Evolutionary conservation across 169 alveolate genomes (phyloP), one percentile per base, ranked within the genome.

Genomic region (Babesia gibsoni): DNA sequence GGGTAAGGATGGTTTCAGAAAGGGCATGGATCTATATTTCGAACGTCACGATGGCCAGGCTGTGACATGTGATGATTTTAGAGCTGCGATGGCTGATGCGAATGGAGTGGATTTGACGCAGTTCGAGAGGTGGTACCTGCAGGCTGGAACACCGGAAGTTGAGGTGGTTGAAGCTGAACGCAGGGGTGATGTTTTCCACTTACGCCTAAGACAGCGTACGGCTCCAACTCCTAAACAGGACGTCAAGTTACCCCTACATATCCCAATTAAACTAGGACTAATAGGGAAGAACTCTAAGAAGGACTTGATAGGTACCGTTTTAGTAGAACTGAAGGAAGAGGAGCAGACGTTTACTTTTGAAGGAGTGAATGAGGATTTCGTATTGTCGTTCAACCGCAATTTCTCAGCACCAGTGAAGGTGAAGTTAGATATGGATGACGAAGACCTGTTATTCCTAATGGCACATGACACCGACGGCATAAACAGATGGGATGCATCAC

Each of bases 51-150:
- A 95, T 83, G 90, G 94, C 14, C 82, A 87, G 54, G 96, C 97
- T 10, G 98, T 92, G 36, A 92, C 98, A 18, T 94, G 98, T 67
- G 97, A 95, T 73, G 98, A 95, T 85, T 95, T 95, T 79, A 83
- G 96, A 25, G 77, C 52, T 10, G 96, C 98, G 32, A 95, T 95
- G 98, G 95, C 91, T 20, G 90, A 84, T 35, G 96, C 94, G 22
- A 92, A 84, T 41, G 63, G 72, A 46, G 77, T 69, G n/a, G 92
- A 92, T 59, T 59, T 94, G 35, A 69, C 92, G 30, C 97, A 93
- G 80, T 93, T 92, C 64, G 94, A 92, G 59, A 84, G 92, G 35
- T 94, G 98, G 98, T 94, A 91, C 75, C 64, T 81, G 56, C 97
- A 79, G 84, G 74, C 88, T 18, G 92, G 92, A 14, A 84, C 93